A percentile compares a stretch with the other conserved stretches of the same genome.
phyloP scores from a whole-genome alignment of 257 asterid genomes.

The Striga asiatica region DNA sequence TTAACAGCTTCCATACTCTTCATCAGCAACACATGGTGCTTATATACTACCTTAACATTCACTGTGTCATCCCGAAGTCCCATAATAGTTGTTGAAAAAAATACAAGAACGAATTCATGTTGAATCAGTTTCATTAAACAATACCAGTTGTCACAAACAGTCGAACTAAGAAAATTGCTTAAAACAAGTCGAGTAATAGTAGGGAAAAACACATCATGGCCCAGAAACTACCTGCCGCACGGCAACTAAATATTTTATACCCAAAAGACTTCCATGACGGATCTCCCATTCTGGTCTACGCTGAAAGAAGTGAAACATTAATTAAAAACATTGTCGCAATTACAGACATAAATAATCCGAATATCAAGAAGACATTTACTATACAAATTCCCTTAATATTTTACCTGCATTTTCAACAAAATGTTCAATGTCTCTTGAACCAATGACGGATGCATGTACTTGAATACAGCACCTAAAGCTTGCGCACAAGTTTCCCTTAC shows the following conservation, averaged over 20 bases:
- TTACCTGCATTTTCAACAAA: constrained; percentile 97
- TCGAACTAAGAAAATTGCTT: constrained; percentile 8
- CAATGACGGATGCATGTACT: constrained; percentile 81
- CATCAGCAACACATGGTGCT: background rate
- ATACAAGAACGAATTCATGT: no score
- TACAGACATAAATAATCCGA: constrained; percentile 4
- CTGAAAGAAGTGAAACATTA: constrained; percentile 64
- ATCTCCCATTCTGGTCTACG: constrained; percentile 99
- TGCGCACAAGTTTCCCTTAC: constrained; percentile 99
- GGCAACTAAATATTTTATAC: constrained; percentile 89
- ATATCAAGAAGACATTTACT: background rate
- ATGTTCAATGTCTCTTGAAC: constrained; percentile 70
- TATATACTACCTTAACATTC: background rate
- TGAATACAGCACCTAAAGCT: constrained; percentile 93
- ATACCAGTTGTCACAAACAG: background rate
- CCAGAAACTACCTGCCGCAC: constrained; percentile 76
- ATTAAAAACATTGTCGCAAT: constrained; percentile 31
- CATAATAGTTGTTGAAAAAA: background rate
- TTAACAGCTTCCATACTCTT: background rate
- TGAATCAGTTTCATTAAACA: background rate
- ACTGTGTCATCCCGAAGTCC: background rate
- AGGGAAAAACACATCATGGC: constrained; percentile 1
- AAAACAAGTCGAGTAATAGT: background rate
- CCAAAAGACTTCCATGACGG: constrained; percentile 98
- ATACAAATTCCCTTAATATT: constrained; percentile 18